Evolutionary conservation across 1,284 basidiomycete genomes (phyloP).

Genomic region (Apiotrichum siamense): DNA sequence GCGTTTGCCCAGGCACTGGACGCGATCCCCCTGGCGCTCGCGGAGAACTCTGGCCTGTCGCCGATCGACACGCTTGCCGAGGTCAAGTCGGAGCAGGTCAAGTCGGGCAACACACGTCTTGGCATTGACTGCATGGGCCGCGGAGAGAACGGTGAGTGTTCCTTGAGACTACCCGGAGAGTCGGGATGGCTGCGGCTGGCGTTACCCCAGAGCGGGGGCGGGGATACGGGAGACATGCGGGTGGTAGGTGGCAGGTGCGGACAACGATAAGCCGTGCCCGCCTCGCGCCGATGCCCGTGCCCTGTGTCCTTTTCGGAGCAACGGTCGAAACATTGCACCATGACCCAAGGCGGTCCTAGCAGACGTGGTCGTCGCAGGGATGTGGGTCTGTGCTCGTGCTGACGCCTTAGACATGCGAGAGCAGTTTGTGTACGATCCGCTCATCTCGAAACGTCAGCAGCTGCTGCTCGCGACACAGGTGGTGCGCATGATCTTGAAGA

Average conservation of each 20-base stretch:
- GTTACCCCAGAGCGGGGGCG: not conserved
- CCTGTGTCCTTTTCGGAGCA: not conserved
- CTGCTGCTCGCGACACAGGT: conserved; percentile 96
- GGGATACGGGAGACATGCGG: conserved; percentile 2
- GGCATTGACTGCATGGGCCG: conserved; percentile 89
- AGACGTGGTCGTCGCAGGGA: conserved; percentile 1
- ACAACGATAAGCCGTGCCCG: too few species aligned
- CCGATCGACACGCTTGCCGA: conserved; percentile 95
- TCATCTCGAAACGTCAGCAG: conserved; percentile 96
- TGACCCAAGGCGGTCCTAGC: not conserved
- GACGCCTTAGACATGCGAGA: conserved; percentile 79
- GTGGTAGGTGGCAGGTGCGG: too few species aligned
- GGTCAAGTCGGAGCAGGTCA: conserved; percentile 89
- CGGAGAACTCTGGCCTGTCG: conserved; percentile 93
- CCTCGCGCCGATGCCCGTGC: too few species aligned
- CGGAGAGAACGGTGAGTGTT: conserved; percentile 69
- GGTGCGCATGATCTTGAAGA: conserved; percentile 45
- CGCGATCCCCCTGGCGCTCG: conserved; percentile 85
- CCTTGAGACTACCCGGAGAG: not conserved
- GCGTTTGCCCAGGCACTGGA: conserved; percentile 93
- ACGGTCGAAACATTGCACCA: not conserved
- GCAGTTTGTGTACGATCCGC: conserved; percentile 93
- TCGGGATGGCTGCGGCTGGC: not conserved
- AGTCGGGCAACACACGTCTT: conserved; percentile 72
- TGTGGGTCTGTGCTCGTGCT: not conserved